Base-by-base conservation (phyloP, 73 alveolate genomes). In the Breviolum minutum region DNA sequence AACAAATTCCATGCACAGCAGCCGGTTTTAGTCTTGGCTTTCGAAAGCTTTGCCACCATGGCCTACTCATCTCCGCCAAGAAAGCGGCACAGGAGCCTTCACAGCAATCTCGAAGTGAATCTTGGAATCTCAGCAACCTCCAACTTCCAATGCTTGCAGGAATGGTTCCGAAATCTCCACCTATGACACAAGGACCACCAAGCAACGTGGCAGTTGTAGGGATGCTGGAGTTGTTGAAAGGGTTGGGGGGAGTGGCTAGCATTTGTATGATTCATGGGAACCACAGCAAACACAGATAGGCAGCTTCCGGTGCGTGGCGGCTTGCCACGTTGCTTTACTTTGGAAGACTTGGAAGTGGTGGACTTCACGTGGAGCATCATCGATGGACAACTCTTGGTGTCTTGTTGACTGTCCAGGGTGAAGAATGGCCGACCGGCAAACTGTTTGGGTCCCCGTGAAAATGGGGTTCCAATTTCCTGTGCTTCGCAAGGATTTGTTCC, bases 331-430 rank as follows among this genome's bases (percentile, higher is more conserved):
- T 61, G 79, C 94, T 86, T 62, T 40, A 74, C 98, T 26, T 12
- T 26, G 16, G 98, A 92, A 17, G 98, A 92, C 62, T 64, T 92
- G 81, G 98, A 63, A 6, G 80, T 14, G 2, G 69, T 80, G 16
- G 98, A 92, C 48, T 92, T 92, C 60, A 80, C 73, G 54, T 92
- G 98, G 98, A 92, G 90, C 79, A 92, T 92, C 63, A 62, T 92
- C 27, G 98, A 92, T 68, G 98, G 81, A 16, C 74, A 62, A 76
- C 89, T 92, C 90, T 68, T 74, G 61, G 97, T 90, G 63, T 20
- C 87, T 66, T 30, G 63, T 29, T n/a, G 27, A 69, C 69, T 22
- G 71, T 14, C 54, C 54, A 40, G 54, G 54, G 54, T 40, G 54
- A 40, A 40, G 54, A 40, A 40, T 40, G 54, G 54, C 5, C 54